A percentile compares a stretch with the other conserved stretches of the same genome.
These are phyloP conservation scores for Lactarius pseudohatsudake DNA, from an alignment of 768 basidiomycete genomes.

Conservation along the genomic window DNA sequence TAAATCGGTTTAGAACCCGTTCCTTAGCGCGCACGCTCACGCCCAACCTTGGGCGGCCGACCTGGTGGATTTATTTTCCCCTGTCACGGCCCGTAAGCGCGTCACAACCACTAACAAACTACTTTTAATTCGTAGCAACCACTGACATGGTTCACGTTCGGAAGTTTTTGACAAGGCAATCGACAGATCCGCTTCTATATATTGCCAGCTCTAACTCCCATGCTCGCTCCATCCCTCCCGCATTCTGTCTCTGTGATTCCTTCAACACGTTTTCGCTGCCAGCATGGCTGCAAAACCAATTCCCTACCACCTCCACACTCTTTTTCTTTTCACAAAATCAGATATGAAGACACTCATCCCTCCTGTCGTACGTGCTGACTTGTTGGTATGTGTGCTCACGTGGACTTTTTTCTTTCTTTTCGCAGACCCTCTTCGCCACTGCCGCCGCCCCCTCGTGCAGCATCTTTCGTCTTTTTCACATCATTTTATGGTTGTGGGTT, in stretches of 20 bases:
- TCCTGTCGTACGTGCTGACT: conserved; percentile 30
- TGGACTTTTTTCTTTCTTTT: neutral
- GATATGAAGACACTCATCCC: conserved; percentile 32
- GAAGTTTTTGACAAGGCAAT: neutral
- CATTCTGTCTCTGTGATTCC: neutral
- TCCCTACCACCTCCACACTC: conserved; percentile 22
- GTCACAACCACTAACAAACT: neutral
- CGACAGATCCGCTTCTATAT: conserved; percentile 2
- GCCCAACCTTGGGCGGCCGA: neutral
- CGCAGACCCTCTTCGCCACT: conserved; percentile 26
- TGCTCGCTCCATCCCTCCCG: neutral
- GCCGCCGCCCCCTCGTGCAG: conserved; percentile 26
- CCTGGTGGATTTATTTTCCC: neutral
- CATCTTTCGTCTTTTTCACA: conserved; percentile 16
- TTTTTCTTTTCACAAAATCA: conserved; percentile 33
- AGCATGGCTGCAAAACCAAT: conserved; percentile 8
- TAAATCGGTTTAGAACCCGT: conserved; percentile 8
- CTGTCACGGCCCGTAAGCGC: neutral
- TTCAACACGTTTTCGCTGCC: neutral
- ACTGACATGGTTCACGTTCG: neutral
- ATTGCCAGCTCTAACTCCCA: neutral
- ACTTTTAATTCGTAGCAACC: conserved; percentile 12
- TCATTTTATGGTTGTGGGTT: conserved; percentile 37
- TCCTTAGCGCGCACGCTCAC: neutral
- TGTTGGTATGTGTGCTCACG: neutral